Conservation (phyloP, 2,329 filamentous ascomycete species). For the Lecanicillium sp. region DNA sequence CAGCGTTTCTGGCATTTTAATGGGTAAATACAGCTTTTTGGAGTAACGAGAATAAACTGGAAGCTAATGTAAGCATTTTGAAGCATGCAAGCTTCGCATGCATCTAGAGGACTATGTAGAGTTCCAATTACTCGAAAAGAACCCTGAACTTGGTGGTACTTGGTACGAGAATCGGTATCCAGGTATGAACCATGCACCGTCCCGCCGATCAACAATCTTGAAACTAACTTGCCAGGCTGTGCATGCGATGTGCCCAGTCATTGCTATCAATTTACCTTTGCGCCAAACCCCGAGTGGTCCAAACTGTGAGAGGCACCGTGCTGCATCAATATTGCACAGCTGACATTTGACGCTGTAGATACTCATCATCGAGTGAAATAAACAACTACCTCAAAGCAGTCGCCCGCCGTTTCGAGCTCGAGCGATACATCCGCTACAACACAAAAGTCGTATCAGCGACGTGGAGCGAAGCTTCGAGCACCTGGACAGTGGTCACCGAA, state of each 20-base stretch:
- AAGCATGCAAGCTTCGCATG: slow-evolving; percentile 14
- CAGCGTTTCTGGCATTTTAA: too few species aligned
- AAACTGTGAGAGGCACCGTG: slow-evolving; percentile 17
- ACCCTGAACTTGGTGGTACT: slow-evolving; percentile 33
- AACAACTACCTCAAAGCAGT: slow-evolving; percentile 31
- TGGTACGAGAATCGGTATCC: slow-evolving; percentile 18
- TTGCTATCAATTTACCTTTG: slow-evolving; percentile 34
- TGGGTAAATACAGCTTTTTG: too few species aligned
- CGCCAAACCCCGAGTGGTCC: slow-evolving; percentile 32
- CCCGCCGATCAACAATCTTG: too few species aligned
- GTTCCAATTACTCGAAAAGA: slow-evolving; percentile 33
- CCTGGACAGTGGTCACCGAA: slow-evolving; percentile 23
- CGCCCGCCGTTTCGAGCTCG: slow-evolving; percentile 23
- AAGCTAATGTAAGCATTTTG: not conserved
- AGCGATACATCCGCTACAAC: slow-evolving; percentile 19
- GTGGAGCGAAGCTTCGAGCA: slow-evolving; percentile 26
- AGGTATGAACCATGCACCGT: too few species aligned
- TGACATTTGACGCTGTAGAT: too few species aligned
- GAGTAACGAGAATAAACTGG: too few species aligned
- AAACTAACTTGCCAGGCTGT: slow-evolving; percentile 25
- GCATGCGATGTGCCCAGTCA: slow-evolving; percentile 35
- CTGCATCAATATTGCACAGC: too few species aligned
- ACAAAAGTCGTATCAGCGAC: slow-evolving; percentile 15
- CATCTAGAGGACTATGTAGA: slow-evolving; percentile 13
- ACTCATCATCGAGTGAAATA: slow-evolving; percentile 29